Base-by-base conservation (phyloP, 352 stramenopile species). In the Globisporangium ultimum region DNA sequence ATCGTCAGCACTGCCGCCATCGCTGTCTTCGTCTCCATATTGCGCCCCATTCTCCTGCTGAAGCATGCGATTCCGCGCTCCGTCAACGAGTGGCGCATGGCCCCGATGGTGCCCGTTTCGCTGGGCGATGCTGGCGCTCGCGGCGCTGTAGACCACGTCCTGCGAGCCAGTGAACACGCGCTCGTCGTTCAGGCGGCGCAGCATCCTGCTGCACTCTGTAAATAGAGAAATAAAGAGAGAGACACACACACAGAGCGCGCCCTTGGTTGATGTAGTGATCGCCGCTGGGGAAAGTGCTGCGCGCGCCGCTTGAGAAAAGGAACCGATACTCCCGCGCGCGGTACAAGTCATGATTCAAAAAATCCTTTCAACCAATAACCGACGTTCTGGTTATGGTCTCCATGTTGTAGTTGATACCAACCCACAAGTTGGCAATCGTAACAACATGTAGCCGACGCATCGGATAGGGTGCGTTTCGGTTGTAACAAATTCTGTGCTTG, bases 161-260 rank as follows among this genome's bases (percentile, higher is more conserved):
- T 84, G 61, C 0, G 78, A 91, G 58, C 70, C 77, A 22, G 67
- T 66, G 61, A 91, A 91, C 49, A 89, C 76, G 66, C 78, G 80
- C 61, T 67, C 67, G 55, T 88, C 78, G 52, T 84, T 63, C 17
- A 84, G 47, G 41, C 74, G 78, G 54, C 80, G 81, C 49, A 88
- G 61, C 80, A 90, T 84, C 46, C 22, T 36, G 47, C 7, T 18
- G 8, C 49, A 18, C 2, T n/a, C n/a, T n/a, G n/a, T n/a, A n/a
- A n/a, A n/a, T n/a, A n/a, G n/a, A n/a, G n/a, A n/a, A n/a, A n/a
- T n/a, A n/a, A n/a, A n/a, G n/a, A n/a, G n/a, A n/a, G n/a, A n/a
- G n/a, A n/a, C n/a, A n/a, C n/a, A n/a, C n/a, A 32, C 24, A 32
- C 24, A 32, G 24, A 32, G 24, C n/a, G 24, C 5, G 24, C 24